Evolutionary conservation across 176 grass and related monocot genomes (phyloP).

Genomic region (Musa acuminata): DNA sequence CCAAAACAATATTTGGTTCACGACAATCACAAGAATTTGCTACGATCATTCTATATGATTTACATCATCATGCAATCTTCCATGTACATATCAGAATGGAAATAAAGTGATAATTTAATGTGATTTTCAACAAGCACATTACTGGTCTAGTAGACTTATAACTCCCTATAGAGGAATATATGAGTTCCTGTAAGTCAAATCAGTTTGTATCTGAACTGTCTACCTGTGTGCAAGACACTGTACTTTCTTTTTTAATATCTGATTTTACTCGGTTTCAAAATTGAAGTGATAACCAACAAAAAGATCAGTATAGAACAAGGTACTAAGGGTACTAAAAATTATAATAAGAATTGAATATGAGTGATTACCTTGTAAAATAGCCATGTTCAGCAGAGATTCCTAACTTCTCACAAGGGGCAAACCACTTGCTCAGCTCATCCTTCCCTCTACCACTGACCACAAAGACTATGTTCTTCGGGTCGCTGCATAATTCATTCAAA

Average conservation of each 20-base stretch:
- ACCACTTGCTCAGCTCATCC: constrained; percentile 63
- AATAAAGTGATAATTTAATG: background rate
- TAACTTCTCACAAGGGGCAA: constrained; percentile 69
- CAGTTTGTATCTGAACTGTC: background rate
- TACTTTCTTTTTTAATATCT: background rate
- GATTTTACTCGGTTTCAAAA: background rate
- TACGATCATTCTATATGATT: background rate
- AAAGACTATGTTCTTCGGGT: constrained; percentile 81
- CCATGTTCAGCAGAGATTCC: constrained; percentile 90
- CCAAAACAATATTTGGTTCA: background rate
- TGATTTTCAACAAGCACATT: background rate
- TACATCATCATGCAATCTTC: background rate
- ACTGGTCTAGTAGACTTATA: background rate
- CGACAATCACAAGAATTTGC: background rate
- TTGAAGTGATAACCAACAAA: background rate
- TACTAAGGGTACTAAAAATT: background rate
- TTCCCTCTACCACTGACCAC: constrained; percentile 75
- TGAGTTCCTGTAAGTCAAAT: no score
- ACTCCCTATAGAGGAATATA: background rate
- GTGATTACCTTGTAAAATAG: constrained; percentile 70
- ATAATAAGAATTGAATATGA: background rate
- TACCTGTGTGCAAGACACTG: background rate
- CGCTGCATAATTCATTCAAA: constrained; percentile 58
- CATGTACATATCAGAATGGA: background rate
- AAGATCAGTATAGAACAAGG: background rate